Evolutionary conservation across 2,329 filamentous ascomycete genomes (phyloP).

Genomic region (Venturia pyrina): DNA sequence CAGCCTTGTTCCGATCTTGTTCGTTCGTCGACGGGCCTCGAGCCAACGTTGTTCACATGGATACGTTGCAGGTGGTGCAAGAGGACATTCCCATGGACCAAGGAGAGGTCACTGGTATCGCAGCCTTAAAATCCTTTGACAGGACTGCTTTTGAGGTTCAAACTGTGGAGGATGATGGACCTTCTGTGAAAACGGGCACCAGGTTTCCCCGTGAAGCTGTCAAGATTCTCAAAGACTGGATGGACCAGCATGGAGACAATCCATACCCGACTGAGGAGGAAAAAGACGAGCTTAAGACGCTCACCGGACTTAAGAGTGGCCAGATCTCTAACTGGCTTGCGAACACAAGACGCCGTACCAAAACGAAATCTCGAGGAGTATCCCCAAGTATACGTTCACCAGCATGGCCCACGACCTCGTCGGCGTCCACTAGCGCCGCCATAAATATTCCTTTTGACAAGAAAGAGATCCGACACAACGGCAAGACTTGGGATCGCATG

Average conservation of each 20-base stretch:
- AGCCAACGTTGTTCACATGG: slow-evolving; percentile 29
- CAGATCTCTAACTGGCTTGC: slow-evolving; percentile 92
- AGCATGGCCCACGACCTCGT: slow-evolving; percentile 22
- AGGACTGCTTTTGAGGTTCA: slow-evolving; percentile 28
- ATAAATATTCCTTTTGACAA: slow-evolving; percentile 48
- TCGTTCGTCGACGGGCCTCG: slow-evolving; percentile 30
- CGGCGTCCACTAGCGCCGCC: slow-evolving; percentile 38
- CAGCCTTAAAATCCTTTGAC: slow-evolving; percentile 26
- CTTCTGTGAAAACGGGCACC: slow-evolving; percentile 51
- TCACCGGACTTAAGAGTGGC: slow-evolving; percentile 69
- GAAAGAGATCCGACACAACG: slow-evolving; percentile 25
- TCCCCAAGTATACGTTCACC: slow-evolving; percentile 57
- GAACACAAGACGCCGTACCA: slow-evolving; percentile 75
- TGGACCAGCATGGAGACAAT: slow-evolving; percentile 66
- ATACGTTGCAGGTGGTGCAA: slow-evolving; percentile 37
- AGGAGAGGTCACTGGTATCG: slow-evolving; percentile 24
- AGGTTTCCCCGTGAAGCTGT: slow-evolving; percentile 74
- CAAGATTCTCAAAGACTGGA: slow-evolving; percentile 74
- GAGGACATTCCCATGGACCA: slow-evolving; percentile 28
- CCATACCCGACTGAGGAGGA: slow-evolving; percentile 85
- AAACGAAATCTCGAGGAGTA: slow-evolving; percentile 57
- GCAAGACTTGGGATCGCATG: slow-evolving; percentile 48
- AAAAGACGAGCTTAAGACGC: slow-evolving; percentile 65
- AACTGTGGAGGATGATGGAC: slow-evolving; percentile 21
- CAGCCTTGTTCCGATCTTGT: slow-evolving; percentile 38